Conservation (phyloP, 2,329 filamentous ascomycete genomes). For the Lecanosticta acicola region DNA sequence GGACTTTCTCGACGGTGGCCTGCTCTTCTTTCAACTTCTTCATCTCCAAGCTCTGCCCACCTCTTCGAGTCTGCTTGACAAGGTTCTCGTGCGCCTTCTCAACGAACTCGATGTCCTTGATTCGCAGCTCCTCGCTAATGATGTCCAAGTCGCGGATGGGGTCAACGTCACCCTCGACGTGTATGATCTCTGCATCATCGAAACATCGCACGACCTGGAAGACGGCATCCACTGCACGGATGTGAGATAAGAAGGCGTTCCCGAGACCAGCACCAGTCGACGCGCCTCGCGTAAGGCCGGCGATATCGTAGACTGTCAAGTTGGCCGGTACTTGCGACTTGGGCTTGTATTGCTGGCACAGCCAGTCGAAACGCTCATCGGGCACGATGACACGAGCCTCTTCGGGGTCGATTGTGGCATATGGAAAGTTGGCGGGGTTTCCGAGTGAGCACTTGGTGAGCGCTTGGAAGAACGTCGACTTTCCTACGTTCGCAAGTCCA, state of each 20-base stretch:
- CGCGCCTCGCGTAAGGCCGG: conserved; percentile 88
- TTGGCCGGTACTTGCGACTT: conserved; percentile 97
- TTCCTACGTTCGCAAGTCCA: conserved; percentile 97
- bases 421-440: conserved; percentile 97
- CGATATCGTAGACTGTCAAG: conserved; percentile 97
- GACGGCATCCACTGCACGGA: conserved; percentile 61
- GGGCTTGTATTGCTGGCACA: conserved; percentile 93
- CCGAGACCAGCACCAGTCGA: conserved; percentile 96
- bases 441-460: conserved; percentile 97
- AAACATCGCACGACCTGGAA: conserved; percentile 47
- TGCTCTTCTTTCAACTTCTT: conserved; percentile 96
- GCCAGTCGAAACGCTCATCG: conserved; percentile 92
- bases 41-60: conserved; percentile 92
- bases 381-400: conserved; percentile 96
- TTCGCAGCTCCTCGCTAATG: conserved; percentile 89
- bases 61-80: conserved; percentile 89
- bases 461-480: conserved; percentile 98
- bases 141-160: conserved; percentile 90
- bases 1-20: conserved; percentile 83
- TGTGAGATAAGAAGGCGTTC: conserved; percentile 97
- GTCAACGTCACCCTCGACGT: conserved; percentile 98
- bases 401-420: conserved; percentile 97
- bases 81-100: conserved; percentile 91
- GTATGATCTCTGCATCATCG: conserved; percentile 98
- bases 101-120: conserved; percentile 98